Conservation (phyloP, 2,329 filamentous ascomycete species). For the Phialemoniopsis sp. region DNA sequence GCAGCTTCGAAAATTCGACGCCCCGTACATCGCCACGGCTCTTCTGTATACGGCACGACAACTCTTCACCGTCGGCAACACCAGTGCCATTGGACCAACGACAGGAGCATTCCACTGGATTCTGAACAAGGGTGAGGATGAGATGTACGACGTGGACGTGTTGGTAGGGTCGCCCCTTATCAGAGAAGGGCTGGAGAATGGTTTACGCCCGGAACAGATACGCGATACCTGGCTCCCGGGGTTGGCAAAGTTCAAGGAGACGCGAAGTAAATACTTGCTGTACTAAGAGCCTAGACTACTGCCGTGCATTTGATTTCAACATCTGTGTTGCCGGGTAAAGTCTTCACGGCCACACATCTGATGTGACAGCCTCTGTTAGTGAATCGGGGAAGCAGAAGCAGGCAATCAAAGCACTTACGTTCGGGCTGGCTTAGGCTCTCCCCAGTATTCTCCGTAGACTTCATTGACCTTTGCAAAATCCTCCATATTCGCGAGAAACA, state of each 20-base stretch:
- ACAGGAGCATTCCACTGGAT: conserved; percentile 7
- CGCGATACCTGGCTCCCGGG: conserved; percentile 6
- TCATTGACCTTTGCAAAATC: conserved; percentile 74
- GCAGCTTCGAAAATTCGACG: conserved; percentile 5
- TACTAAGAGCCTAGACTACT: too few relatives aligned
- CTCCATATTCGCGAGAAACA: conserved; percentile 71
- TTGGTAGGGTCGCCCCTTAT: conserved; percentile 7
- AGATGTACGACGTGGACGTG: conserved; percentile 7
- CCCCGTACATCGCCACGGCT: conserved; percentile 4
- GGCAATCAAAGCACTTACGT: conserved; percentile 23
- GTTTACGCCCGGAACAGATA: conserved; percentile 8
- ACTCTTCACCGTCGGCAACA: conserved; percentile 6
- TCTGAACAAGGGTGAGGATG: not conserved
- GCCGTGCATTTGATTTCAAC: conserved; percentile 31
- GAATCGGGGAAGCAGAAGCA: not conserved
- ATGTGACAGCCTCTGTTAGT: not conserved
- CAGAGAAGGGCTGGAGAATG: conserved; percentile 8
- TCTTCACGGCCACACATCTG: conserved; percentile 29
- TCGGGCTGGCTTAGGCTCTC: conserved; percentile 38
- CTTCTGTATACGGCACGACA: conserved; percentile 7
- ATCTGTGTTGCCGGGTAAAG: conserved; percentile 23
- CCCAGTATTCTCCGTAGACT: conserved; percentile 68
- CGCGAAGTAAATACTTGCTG: conserved; percentile 7
- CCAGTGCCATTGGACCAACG: conserved; percentile 1
- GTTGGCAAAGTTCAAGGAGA: conserved; percentile 5